These are phyloP conservation scores for Cladosporium velox DNA, from an alignment of 2,329 filamentous ascomycete genomes.

Conservation along the genomic window DNA sequence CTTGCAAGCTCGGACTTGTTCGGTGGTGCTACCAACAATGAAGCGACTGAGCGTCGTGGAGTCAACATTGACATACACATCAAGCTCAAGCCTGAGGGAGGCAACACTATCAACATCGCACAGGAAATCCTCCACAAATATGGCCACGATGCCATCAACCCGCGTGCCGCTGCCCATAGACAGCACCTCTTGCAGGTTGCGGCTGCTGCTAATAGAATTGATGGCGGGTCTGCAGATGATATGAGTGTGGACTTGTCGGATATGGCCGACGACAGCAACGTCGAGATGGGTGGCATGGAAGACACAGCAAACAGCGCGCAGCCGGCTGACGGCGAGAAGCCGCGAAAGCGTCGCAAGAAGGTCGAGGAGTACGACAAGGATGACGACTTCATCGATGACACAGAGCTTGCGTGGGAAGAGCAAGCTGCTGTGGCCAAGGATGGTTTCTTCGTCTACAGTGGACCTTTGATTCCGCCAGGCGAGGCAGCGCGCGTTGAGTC, in stretches of 20 bases:
- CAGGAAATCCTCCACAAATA: constrained; percentile 91
- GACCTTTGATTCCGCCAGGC: constrained; percentile 82
- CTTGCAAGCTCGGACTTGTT: constrained; percentile 64
- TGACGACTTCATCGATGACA: constrained; percentile 79
- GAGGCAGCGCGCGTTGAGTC: constrained; percentile 56
- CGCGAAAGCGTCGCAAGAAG: constrained; percentile 74
- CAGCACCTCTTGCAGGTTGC: constrained; percentile 86
- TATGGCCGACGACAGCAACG: constrained; percentile 73
- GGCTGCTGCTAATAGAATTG: constrained; percentile 81
- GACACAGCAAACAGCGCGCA: constrained; percentile 52
- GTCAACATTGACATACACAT: constrained; percentile 85
- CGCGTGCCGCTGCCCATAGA: constrained; percentile 82
- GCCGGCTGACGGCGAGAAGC: constrained; percentile 67
- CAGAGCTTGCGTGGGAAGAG: constrained; percentile 92
- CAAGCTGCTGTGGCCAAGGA: constrained; percentile 92
- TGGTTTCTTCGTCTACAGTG: constrained; percentile 97
- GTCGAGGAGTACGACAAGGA: constrained; percentile 68
- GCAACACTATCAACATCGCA: constrained; percentile 94
- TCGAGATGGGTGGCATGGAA: constrained; percentile 76
- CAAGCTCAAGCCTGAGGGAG: constrained; percentile 75
- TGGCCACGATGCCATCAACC: constrained; percentile 91
- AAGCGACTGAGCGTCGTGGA: constrained; percentile 47
- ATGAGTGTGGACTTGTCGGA: constrained; percentile 77
- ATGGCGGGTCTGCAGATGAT: constrained; percentile 74
- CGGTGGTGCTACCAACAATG: constrained; percentile 53